Conservation (phyloP, 1,284 basidiomycete genomes). For the Papiliotrema fonsecae region DNA sequence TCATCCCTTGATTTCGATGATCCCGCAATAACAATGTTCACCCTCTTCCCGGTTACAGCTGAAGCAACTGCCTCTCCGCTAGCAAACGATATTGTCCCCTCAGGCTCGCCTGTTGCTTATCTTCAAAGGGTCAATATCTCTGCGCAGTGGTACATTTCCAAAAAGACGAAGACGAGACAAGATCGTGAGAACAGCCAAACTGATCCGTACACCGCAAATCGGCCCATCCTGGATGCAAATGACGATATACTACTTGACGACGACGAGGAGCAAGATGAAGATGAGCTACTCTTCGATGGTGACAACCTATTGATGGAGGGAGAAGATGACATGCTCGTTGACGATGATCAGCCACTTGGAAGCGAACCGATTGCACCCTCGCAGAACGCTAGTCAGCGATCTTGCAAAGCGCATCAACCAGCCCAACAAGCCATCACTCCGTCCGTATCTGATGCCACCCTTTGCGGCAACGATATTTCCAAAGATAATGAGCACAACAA, state of each 20-base stretch:
- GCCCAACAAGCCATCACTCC: no score
- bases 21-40: no score
- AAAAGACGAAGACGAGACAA: background rate
- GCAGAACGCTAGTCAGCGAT: no score
- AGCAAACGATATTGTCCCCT: background rate
- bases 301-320: background rate
- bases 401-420: no score
- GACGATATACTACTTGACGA: background rate
- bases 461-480: no score
- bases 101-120: background rate
- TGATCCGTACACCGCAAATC: background rate
- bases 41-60: no score
- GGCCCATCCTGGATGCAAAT: no score
- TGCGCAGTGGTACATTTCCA: background rate
- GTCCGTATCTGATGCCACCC: no score
- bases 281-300: conserved; percentile 2
- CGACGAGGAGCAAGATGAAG: background rate
- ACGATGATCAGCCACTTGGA: no score
- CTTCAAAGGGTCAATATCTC: background rate
- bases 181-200: background rate
- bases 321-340: background rate
- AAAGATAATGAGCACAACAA: no score
- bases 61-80: background rate
- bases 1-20: no score
- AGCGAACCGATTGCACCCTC: no score